These are phyloP conservation scores for Polygonum maritimum DNA, from an alignment of 148 eudicot species.

Conservation along the genomic window DNA sequence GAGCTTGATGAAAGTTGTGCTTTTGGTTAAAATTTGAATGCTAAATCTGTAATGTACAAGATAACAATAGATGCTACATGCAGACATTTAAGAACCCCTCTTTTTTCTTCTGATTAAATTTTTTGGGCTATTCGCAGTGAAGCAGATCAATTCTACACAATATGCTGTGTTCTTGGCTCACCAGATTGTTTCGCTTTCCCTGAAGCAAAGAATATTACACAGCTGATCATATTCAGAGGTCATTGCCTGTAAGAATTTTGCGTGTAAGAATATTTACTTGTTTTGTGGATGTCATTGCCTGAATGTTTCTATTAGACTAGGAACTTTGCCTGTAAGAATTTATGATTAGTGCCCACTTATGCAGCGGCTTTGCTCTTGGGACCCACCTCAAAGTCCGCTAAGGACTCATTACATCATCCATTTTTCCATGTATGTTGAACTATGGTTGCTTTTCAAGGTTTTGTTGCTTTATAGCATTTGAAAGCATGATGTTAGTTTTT, in stretches of 20 bases:
- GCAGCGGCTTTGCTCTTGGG: constrained; percentile 89
- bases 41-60: background rate
- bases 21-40: background rate
- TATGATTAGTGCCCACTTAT: background rate
- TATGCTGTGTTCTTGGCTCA: constrained; percentile 82
- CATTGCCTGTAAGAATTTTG: too few species aligned
- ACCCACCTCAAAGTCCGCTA: constrained; percentile 86
- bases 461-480: too few species aligned
- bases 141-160: constrained; percentile 79
- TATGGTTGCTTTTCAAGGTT: background rate
- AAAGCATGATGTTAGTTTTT: too few species aligned
- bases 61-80: background rate
- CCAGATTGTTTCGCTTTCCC: constrained; percentile 68
- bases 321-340: background rate
- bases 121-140: constrained; percentile 47
- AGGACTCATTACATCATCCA: constrained; percentile 71
- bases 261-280: too few species aligned
- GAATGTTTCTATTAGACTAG: background rate
- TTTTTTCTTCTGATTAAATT: constrained; percentile 2
- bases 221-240: constrained; percentile 58
- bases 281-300: too few species aligned
- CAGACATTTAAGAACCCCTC: background rate
- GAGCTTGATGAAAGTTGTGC: background rate
- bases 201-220: constrained; percentile 47
- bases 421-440: constrained; percentile 62